Percentiles rank a stretch among this genome's conserved stretches.
Conservation (phyloP, 345 rosid species). For the Chamaenerion angustifolium region DNA sequence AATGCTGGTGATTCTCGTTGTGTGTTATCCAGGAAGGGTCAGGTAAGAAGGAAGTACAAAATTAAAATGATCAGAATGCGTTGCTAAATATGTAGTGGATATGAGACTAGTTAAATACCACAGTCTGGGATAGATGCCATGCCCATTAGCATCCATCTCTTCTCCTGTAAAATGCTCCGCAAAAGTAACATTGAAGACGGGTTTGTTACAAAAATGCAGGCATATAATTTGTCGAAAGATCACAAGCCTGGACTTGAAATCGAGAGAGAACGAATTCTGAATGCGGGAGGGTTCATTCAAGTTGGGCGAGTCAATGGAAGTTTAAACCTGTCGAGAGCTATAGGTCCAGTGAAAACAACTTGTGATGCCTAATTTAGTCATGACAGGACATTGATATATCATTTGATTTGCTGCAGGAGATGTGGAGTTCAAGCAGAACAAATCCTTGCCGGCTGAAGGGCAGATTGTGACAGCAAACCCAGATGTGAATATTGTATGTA, state of each 20-base stretch:
- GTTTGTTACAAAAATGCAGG: conserved; percentile 21
- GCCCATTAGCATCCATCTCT: too few species aligned
- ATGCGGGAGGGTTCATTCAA: conserved; percentile 98
- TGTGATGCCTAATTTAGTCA: background rate
- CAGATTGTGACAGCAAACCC: conserved; percentile 85
- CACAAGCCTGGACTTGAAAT: conserved; percentile 94
- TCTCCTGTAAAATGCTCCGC: too few species aligned
- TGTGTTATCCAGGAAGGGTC: conserved; percentile 85
- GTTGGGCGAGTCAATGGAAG: conserved; percentile 91
- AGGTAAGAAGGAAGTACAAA: conserved; percentile 27
- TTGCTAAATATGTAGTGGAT: too few species aligned
- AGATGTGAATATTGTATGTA: conserved; percentile 55
- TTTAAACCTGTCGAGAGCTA: conserved; percentile 95
- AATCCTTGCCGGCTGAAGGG: conserved; percentile 58
- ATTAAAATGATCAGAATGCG: too few species aligned
- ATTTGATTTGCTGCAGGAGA: conserved; percentile 43
- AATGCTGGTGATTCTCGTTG: conserved; percentile 98
- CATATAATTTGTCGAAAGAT: conserved; percentile 87
- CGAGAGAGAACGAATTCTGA: conserved; percentile 82
- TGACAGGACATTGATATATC: too few species aligned
- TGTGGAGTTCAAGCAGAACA: conserved; percentile 87
- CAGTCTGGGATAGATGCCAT: too few species aligned
- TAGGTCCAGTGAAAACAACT: conserved; percentile 33
- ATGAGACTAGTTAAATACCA: too few species aligned
- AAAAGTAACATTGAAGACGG: too few species aligned